Evolutionary conservation across 2,329 filamentous ascomycete species (phyloP).

Genomic region (Pleomassaria siparia): DNA sequence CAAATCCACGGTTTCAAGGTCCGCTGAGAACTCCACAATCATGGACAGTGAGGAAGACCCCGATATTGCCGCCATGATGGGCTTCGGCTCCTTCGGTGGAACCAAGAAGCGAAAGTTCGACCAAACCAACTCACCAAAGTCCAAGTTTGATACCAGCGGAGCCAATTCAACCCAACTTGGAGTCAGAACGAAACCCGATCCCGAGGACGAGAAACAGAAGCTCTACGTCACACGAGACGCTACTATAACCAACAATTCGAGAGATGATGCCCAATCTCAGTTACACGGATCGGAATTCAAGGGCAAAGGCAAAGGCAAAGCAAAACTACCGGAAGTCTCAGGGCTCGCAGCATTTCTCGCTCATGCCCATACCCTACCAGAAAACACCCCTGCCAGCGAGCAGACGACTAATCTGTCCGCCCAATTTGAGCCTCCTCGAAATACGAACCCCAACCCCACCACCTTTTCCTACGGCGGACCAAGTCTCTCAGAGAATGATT

Average conservation of each 20-base stretch:
- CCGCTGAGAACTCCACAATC: slow-evolving; percentile 3
- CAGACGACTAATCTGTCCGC: background rate
- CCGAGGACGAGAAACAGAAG: background rate
- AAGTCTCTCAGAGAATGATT: slow-evolving; percentile 26
- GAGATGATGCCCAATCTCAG: slow-evolving; percentile 1
- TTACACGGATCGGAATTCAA: slow-evolving; percentile 5
- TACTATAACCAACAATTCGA: background rate
- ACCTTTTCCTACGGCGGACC: slow-evolving; percentile 34
- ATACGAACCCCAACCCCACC: slow-evolving; percentile 9
- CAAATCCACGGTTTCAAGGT: background rate
- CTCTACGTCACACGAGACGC: background rate
- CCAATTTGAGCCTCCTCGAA: background rate
- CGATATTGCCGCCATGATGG: slow-evolving; percentile 69
- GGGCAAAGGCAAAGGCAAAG: slow-evolving; percentile 14
- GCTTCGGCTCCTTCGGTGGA: slow-evolving; percentile 71
- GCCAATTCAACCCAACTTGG: slow-evolving; percentile 42
- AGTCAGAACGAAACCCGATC: slow-evolving; percentile 32
- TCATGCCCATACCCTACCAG: slow-evolving; percentile 28
- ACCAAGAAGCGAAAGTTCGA: slow-evolving; percentile 71
- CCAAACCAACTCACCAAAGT: slow-evolving; percentile 55
- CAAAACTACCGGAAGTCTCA: slow-evolving; percentile 17
- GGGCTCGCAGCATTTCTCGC: slow-evolving; percentile 37
- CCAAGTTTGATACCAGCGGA: slow-evolving; percentile 28
- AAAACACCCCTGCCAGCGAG: slow-evolving; percentile 15
- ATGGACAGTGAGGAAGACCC: slow-evolving; percentile 46